Base-by-base conservation (phyloP, 2,329 filamentous ascomycete species). In the Thermoascus crustaceus region DNA sequence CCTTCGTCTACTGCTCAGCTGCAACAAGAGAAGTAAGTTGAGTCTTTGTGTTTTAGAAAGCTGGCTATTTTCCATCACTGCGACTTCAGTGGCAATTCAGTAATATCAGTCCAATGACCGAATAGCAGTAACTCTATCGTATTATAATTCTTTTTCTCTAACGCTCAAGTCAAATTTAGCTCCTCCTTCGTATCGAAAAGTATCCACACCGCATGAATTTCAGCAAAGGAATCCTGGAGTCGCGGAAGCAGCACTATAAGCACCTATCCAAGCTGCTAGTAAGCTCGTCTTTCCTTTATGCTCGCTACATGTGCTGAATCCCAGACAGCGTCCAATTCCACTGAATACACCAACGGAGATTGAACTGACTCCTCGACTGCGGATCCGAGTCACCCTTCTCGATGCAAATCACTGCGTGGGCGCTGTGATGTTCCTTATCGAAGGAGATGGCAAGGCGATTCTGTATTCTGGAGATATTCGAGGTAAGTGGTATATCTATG, bases 391-490 rank as follows among this genome's bases (percentile, higher is more conserved):
- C 11, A 95, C 87, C 0, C 68, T 95, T 0, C 75, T 95, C 34
- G 82, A 94, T 63, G 87, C 89, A 1, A 95, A 96, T 49, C 89
- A 95, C 54, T 96, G 89, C 49, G 74, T 82, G 0, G 88, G 89
- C 0, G 80, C 86, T 11, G 85, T 91, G 11, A 94, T 94, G 86
- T 95, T 95, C 53, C 67, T 95, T 11, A 82, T 95, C 18, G 85
- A 95, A 60, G 78, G 77, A 2, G 60, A 75, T 35, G 71, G 69
- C 0, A 84, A 78, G 41, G 80, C 86, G 0, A 71, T 93, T 2
- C 64, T 95, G 0, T 96, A 95, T 52, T 94, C 88, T 0, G 88
- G 88, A 4, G 89, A 95, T 50, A 79, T 94, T 25, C 75, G 89
- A 45, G 80, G 66, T 68, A 54, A 34, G 40, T 38, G 14, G 11